Evolutionary conservation across 2,329 filamentous ascomycete genomes (phyloP).

Genomic region (Aspergillus pseudoterreus): DNA sequence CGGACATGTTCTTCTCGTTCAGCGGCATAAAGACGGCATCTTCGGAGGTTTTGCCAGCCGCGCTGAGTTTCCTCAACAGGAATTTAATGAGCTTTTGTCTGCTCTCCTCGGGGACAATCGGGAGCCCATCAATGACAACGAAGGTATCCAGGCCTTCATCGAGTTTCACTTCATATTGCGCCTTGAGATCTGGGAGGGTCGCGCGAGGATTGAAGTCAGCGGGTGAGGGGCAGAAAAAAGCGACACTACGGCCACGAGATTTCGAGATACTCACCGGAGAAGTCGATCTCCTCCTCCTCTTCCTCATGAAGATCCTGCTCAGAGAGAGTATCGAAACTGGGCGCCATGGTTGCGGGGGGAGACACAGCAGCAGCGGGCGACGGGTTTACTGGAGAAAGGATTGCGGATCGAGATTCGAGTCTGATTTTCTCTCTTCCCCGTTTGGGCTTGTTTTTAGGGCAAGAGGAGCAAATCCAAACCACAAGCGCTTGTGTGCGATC

Average conservation of each 20-base stretch:
- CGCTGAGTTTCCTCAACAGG: slow-evolving; percentile 85
- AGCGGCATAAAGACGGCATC: slow-evolving; percentile 93
- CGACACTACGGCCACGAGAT: slow-evolving; percentile 10
- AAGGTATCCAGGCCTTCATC: slow-evolving; percentile 97
- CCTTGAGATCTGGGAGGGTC: slow-evolving; percentile 65
- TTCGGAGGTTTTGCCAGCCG: slow-evolving; percentile 78
- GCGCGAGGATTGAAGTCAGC: slow-evolving; percentile 10
- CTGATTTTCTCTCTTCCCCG: slow-evolving; percentile 29
- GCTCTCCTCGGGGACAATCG: slow-evolving; percentile 82
- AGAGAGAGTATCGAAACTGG: slow-evolving; percentile 86
- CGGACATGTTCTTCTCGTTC: slow-evolving; percentile 77
- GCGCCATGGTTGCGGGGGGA: slow-evolving; percentile 68
- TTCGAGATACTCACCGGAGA: slow-evolving; percentile 56
- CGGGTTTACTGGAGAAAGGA: slow-evolving; percentile 12
- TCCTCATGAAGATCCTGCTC: slow-evolving; percentile 88
- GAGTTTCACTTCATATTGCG: slow-evolving; percentile 92
- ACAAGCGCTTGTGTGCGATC: slow-evolving; percentile 28
- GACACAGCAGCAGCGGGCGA: slow-evolving; percentile 19
- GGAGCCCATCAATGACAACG: slow-evolving; percentile 91
- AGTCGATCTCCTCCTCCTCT: slow-evolving; percentile 91
- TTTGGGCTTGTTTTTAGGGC: slow-evolving; percentile 26
- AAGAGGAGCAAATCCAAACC: slow-evolving; percentile 32
- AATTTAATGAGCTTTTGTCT: slow-evolving; percentile 96
- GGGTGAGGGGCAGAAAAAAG: slow-evolving; percentile 27
- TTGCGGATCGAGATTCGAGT: slow-evolving; percentile 20